Evolutionary conservation across 2,329 filamentous ascomycete genomes (phyloP).

Genomic region (Chrysosporium keratinophilum): DNA sequence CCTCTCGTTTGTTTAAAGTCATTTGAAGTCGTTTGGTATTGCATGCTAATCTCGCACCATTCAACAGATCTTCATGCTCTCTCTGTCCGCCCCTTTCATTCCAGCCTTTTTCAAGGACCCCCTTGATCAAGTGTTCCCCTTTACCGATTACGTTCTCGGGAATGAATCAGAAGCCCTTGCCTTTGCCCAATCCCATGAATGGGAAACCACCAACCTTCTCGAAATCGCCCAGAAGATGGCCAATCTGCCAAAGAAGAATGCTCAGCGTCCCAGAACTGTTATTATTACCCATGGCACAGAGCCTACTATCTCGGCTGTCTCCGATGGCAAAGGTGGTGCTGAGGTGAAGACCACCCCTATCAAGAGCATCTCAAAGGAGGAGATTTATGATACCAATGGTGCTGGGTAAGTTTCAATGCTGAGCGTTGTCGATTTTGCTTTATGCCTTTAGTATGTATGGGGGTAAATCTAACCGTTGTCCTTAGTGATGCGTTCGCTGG

Average conservation of each 20-base stretch:
- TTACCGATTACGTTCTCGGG: conserved; percentile 93
- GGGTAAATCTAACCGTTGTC: background rate
- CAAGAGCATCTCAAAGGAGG: conserved; percentile 60
- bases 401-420: conserved; percentile 50
- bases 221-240: conserved; percentile 80
- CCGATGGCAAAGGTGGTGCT: conserved; percentile 54
- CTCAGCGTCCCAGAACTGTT: conserved; percentile 67
- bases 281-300: conserved; percentile 93
- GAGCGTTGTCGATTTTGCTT: background rate
- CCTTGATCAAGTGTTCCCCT: conserved; percentile 72
- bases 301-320: conserved; percentile 69
- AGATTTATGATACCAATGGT: conserved; percentile 94
- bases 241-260: conserved; percentile 85
- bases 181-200: conserved; percentile 71
- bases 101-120: conserved; percentile 95
- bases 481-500: conserved; percentile 86
- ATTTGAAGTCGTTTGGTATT: background rate
- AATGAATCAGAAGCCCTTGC: conserved; percentile 91
- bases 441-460: too few relatives aligned
- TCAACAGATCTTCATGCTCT: conserved; percentile 63
- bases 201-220: conserved; percentile 65
- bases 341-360: conserved; percentile 69
- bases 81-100: conserved; percentile 92
- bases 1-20: background rate
- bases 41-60: background rate